phyloP scores from a whole-genome alignment of 2,329 filamentous ascomycete species.

The Claviceps digitariae region DNA sequence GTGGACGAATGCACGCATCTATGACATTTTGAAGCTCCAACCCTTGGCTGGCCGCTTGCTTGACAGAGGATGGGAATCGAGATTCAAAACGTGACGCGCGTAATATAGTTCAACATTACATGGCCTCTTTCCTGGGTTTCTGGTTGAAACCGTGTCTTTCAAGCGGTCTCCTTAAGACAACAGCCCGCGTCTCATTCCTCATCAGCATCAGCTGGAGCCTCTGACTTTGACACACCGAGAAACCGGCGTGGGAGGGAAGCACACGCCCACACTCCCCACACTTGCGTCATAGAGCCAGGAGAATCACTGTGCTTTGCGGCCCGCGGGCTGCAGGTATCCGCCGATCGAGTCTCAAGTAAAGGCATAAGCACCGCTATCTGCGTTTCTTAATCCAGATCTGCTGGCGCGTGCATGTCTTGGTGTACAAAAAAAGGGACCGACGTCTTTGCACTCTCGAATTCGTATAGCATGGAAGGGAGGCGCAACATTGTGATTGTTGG shows the following conservation, averaged over 20 bases:
- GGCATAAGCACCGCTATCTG: not conserved
- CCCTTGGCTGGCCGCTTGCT: not conserved
- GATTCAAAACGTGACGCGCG: not conserved
- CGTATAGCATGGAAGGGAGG: slow-evolving; percentile 19
- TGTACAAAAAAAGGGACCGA: not conserved
- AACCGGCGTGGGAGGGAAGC: no score
- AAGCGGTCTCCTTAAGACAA: not conserved
- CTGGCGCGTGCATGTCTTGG: no score
- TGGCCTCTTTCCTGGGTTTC: not conserved
- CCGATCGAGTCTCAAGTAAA: not conserved
- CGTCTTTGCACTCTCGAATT: not conserved
- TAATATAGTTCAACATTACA: not conserved
- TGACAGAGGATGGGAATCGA: not conserved
- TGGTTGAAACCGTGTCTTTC: not conserved
- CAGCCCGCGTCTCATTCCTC: not conserved
- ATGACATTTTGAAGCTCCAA: not conserved
- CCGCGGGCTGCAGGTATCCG: not conserved
- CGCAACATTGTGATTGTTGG: slow-evolving; percentile 38
- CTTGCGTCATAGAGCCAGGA: not conserved
- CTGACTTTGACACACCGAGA: not conserved
- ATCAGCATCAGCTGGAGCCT: not conserved
- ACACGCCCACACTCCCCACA: no score
- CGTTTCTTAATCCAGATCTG: no score
- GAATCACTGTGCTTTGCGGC: not conserved
- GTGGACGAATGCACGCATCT: not conserved